Evolutionary conservation across 441 rosid genomes (phyloP), one percentile per base, ranked within the genome.

Genomic region (Erysimum cheiri): DNA sequence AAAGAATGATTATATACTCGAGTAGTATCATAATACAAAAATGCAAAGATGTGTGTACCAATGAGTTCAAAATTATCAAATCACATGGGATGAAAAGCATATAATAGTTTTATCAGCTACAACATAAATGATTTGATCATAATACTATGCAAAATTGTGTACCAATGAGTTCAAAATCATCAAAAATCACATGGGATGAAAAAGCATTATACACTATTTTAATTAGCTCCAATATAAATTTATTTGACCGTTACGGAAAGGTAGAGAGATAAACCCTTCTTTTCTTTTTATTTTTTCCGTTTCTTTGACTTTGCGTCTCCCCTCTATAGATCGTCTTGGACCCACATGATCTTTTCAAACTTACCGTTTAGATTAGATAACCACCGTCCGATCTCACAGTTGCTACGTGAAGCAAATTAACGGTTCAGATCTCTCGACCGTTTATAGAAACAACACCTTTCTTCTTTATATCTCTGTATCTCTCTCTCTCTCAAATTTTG

Each of bases 401-500:
- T 24, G 47, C 12, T 8, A 28, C 66, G 67, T 75, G 74, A 56
- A 0, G 1, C 0, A 14, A 17, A 68, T 73, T 64, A 14, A 84
- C 82, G 86, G 81, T 33, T 22, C 28, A 61, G 48, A 81, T 82
- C 41, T 64, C 5, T 73, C 76, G 88, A 87, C 87, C 90, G 92
- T 89, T 89, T 60, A 13, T 58, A 71, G 72, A 1, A 22, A 22
- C 62, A 56, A 41, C 67, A 24, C 55, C 10, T 31, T n/a, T 15
- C 48, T 78, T 33, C 80, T 65, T 66, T 61, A 64, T 64, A 76
- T 75, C 69, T 71, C 44, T 0, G 1, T 15, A 31, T 49, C 47
- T 48, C 70, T 59, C 47, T 31, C 63, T 26, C 41, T 39, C 57
- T 24, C 59, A 22, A 1, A 46, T 24, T 69, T 56, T 12, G 24